Conservation (phyloP, 148 eudicot species). For the Pharnaceum exiguum region DNA sequence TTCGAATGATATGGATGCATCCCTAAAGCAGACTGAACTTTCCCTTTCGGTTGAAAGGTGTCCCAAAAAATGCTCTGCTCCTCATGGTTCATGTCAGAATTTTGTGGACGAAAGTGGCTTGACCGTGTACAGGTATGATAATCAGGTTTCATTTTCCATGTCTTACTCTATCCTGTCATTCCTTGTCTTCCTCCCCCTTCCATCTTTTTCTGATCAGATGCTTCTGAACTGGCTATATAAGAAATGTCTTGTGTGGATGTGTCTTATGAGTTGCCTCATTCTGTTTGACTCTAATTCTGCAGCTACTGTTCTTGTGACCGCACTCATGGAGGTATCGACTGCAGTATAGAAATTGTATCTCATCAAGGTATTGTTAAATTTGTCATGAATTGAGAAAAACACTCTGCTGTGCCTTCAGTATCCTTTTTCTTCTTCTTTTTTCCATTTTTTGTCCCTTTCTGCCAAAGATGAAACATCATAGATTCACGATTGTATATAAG, state of each 20-base stretch:
- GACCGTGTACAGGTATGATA: constrained; percentile 63
- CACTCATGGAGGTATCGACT: constrained; percentile 85
- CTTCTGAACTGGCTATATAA: neutral
- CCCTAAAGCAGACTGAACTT: constrained; percentile 33
- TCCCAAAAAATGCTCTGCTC: constrained; percentile 71
- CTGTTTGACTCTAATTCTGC: constrained; percentile 11
- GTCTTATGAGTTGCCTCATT: constrained; percentile 3
- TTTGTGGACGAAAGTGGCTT: constrained; percentile 73
- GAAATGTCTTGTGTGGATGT: neutral
- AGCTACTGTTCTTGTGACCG: constrained; percentile 88
- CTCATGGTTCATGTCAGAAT: constrained; percentile 64
- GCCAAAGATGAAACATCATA: too few relatives aligned
- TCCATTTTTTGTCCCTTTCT: neutral
- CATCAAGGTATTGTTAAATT: constrained; percentile 46
- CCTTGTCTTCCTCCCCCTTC: neutral
- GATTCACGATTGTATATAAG: too few relatives aligned
- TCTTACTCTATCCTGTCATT: neutral
- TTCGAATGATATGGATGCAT: constrained; percentile 18
- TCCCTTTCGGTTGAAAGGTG: constrained; percentile 87
- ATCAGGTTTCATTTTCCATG: neutral
- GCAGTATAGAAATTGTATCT: constrained; percentile 76
- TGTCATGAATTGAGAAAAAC: neutral
- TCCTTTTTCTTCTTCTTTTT: neutral
- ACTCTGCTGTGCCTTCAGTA: neutral
- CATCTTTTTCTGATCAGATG: neutral